These are phyloP conservation scores for Annulohypoxylon maeteangense DNA, from an alignment of 495 filamentous ascomycete species.

Conservation along the genomic window DNA sequence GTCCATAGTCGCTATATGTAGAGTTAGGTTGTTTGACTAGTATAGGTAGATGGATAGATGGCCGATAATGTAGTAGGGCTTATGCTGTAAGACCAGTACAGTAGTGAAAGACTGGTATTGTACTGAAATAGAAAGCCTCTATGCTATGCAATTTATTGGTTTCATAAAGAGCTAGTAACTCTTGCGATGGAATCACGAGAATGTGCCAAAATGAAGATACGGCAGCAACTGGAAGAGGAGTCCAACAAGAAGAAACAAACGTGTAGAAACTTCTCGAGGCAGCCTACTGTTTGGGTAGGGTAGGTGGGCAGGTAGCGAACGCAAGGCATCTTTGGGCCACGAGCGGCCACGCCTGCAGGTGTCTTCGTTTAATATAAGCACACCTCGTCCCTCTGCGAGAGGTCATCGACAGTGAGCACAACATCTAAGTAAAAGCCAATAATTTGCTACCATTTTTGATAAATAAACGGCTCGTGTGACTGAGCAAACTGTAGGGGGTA, in stretches of 20 bases:
- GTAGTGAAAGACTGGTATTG: neutral
- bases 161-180: neutral
- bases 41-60: neutral
- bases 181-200: neutral
- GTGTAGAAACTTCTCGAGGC: neutral
- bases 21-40: neutral
- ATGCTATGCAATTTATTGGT: neutral
- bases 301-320: neutral
- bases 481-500: slow-evolving; percentile 16
- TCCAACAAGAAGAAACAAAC: neutral
- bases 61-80: too few species aligned
- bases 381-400: neutral
- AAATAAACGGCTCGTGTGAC: neutral
- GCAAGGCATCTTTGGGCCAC: slow-evolving; percentile 15
- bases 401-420: too few species aligned
- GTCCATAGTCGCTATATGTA: slow-evolving; percentile 16
- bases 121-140: neutral
- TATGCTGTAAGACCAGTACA: neutral
- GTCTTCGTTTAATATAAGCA: neutral
- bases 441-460: slow-evolving; percentile 6
- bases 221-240: neutral
- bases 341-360: slow-evolving; percentile 18
- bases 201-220: neutral
- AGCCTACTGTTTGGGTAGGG: neutral
- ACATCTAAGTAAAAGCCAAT: slow-evolving; percentile 1